Percentiles rank a stretch among this genome's conserved stretches.
phyloP scores from a whole-genome alignment of 2,329 filamentous ascomycete species.

The Aspergillus sp. region DNA sequence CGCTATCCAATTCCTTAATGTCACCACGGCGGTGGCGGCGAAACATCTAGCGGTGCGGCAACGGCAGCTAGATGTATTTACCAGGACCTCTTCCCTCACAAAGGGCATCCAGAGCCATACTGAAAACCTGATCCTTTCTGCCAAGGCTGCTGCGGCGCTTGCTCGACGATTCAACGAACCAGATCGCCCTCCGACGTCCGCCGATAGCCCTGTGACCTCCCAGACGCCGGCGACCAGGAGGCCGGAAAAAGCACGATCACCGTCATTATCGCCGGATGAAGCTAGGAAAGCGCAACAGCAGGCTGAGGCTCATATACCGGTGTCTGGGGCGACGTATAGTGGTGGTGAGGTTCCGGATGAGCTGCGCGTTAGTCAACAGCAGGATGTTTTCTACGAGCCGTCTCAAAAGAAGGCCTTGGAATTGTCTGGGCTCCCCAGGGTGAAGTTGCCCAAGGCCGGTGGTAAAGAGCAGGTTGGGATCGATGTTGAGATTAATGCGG shows the following conservation, averaged over 20 bases:
- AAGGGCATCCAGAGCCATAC: conserved; percentile 57
- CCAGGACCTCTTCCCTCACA: conserved; percentile 57
- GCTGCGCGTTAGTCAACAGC: conserved; percentile 46
- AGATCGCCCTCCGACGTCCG: conserved; percentile 17
- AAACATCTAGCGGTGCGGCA: conserved; percentile 55
- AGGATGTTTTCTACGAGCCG: conserved; percentile 53
- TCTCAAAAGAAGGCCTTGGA: conserved; percentile 42
- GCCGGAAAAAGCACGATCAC: conserved; percentile 18
- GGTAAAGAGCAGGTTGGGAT: conserved; percentile 41
- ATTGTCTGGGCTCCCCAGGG: conserved; percentile 47
- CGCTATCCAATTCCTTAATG: conserved; percentile 62
- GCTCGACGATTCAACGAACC: conserved; percentile 52
- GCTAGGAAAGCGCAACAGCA: conserved; percentile 43
- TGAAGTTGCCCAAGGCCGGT: conserved; percentile 49
- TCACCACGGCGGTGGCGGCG: conserved; percentile 60
- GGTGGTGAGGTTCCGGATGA: conserved; percentile 20
- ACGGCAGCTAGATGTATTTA: conserved; percentile 57
- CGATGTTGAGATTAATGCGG: conserved; percentile 46
- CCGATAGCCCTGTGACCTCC: conserved; percentile 10
- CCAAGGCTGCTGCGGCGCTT: conserved; percentile 54
- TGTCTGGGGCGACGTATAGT: conserved; percentile 39
- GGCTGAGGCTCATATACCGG: conserved; percentile 49
- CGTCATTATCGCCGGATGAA: conserved; percentile 33
- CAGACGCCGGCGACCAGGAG: conserved; percentile 20
- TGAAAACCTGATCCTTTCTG: conserved; percentile 55